Evolutionary conservation across 2,329 filamentous ascomycete species (phyloP).

Genomic region (Bipolaris cookei): DNA sequence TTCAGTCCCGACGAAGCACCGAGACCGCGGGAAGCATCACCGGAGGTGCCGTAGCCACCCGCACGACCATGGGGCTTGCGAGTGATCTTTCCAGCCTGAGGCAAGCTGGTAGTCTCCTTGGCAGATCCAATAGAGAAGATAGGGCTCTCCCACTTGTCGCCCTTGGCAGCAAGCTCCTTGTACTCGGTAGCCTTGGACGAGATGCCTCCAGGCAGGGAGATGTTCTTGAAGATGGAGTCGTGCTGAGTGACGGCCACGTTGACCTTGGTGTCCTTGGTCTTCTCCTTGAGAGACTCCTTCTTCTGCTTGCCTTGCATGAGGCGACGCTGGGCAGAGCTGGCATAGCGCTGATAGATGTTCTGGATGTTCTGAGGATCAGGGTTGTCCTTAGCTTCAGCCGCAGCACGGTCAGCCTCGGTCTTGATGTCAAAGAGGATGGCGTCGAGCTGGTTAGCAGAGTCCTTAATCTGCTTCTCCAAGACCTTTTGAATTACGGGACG

Average conservation of each 20-base stretch:
- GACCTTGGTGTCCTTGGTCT: constrained; percentile 70
- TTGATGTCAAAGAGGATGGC: constrained; percentile 76
- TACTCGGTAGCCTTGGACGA: constrained; percentile 94
- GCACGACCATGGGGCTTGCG: constrained; percentile 65
- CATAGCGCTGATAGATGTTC: constrained; percentile 88
- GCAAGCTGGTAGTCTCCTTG: constrained; percentile 73
- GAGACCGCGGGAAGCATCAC: constrained; percentile 26
- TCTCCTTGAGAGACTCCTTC: constrained; percentile 62
- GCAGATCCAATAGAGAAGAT: constrained; percentile 88
- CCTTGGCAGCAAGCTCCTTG: constrained; percentile 83
- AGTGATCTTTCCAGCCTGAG: constrained; percentile 59
- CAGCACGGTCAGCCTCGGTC: constrained; percentile 77
- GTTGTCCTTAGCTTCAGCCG: constrained; percentile 66
- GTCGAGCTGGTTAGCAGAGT: constrained; percentile 79
- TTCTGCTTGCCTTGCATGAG: constrained; percentile 79
- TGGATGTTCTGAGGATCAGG: constrained; percentile 73
- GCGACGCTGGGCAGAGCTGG: constrained; percentile 74
- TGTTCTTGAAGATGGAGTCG: constrained; percentile 89
- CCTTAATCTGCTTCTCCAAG: constrained; percentile 85
- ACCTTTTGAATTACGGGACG: constrained; percentile 85
- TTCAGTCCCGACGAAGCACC: constrained; percentile 24
- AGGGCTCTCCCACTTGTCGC: constrained; percentile 92
- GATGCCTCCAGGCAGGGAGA: constrained; percentile 85
- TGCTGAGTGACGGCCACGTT: constrained; percentile 86
- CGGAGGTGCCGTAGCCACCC: constrained; percentile 36